Percentiles rank a stretch among this genome's conserved stretches.
phyloP scores from a whole-genome alignment of 164 flowering plant genomes.

The Cinnamomum chago region DNA sequence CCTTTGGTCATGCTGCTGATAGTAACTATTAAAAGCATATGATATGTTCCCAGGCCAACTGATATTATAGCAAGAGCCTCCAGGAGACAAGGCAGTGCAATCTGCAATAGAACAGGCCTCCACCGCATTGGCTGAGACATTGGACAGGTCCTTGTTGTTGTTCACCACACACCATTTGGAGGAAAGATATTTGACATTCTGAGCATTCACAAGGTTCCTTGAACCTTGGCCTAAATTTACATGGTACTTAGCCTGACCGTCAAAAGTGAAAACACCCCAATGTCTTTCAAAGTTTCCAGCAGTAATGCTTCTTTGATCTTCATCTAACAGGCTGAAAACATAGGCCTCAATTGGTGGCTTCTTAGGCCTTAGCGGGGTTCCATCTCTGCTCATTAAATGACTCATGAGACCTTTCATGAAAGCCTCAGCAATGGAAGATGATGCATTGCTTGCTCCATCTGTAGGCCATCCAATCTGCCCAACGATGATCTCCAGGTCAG shows the following conservation, averaged over 20 bases:
- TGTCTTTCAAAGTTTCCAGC: conserved; percentile 72
- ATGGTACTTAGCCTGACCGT: conserved; percentile 85
- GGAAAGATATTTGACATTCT: conserved; percentile 64
- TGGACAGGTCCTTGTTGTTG: conserved; percentile 59
- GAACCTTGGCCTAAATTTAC: conserved; percentile 51
- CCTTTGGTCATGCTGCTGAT: conserved; percentile 73
- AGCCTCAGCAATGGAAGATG: conserved; percentile 47
- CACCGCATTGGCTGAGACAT: conserved; percentile 45
- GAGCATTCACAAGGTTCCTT: conserved; percentile 52
- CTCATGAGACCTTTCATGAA: conserved; percentile 63
- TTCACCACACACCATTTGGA: conserved; percentile 88
- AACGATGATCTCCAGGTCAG: conserved; percentile 52
- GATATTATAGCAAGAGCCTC: conserved; percentile 75
- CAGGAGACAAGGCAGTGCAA: conserved; percentile 65
- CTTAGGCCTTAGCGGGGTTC: conserved; percentile 65
- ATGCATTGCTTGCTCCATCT: conserved; percentile 75
- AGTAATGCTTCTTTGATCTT: conserved; percentile 56
- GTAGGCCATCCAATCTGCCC: conserved; percentile 93
- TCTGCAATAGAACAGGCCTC: conserved; percentile 69
- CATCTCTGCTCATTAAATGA: conserved; percentile 54
- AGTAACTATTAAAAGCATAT: conserved; percentile 83
- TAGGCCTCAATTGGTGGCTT: conserved; percentile 53
- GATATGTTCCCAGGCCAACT: conserved; percentile 85
- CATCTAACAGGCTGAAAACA: conserved; percentile 68
- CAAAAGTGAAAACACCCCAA: conserved; percentile 91